phyloP scores from a whole-genome alignment of 768 basidiomycete genomes.

The Termitomyces sp. region DNA sequence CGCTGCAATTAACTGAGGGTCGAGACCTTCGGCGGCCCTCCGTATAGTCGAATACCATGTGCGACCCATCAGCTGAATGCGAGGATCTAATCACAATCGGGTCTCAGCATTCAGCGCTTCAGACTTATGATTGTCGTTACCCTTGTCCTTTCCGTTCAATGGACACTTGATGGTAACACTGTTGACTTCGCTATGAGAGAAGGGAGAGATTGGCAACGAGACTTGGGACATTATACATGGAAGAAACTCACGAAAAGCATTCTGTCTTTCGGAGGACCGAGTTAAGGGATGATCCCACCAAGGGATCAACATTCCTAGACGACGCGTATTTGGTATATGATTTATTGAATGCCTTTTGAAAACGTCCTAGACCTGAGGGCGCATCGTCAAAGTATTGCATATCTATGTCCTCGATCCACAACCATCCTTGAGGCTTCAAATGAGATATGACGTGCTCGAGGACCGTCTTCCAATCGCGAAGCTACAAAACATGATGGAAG shows the following conservation, averaged over 20 bases:
- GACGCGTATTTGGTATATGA: not conserved
- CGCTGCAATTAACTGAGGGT: not conserved
- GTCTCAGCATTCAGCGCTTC: not conserved
- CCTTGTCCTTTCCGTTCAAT: not conserved
- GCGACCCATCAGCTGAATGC: not conserved
- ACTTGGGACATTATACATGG: too few species aligned
- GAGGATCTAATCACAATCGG: not conserved
- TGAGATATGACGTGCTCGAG: not conserved
- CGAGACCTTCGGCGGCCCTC: not conserved
- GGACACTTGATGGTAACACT: not conserved
- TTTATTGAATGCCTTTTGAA: not conserved
- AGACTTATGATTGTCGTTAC: not conserved
- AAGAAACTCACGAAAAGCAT: slow-evolving; percentile 3
- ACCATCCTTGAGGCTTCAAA: too few species aligned
- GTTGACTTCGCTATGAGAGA: not conserved
- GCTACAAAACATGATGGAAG: not conserved
- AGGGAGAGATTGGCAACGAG: not conserved
- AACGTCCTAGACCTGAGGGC: not conserved
- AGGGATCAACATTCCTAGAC: not conserved
- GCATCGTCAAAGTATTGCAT: not conserved
- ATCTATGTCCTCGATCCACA: too few species aligned
- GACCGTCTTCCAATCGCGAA: not conserved
- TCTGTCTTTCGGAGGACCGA: not conserved
- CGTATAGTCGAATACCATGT: not conserved
- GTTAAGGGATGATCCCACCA: not conserved